Evolutionary conservation across 768 basidiomycete genomes (phyloP).

Genomic region (Phaeolepiota aurea): DNA sequence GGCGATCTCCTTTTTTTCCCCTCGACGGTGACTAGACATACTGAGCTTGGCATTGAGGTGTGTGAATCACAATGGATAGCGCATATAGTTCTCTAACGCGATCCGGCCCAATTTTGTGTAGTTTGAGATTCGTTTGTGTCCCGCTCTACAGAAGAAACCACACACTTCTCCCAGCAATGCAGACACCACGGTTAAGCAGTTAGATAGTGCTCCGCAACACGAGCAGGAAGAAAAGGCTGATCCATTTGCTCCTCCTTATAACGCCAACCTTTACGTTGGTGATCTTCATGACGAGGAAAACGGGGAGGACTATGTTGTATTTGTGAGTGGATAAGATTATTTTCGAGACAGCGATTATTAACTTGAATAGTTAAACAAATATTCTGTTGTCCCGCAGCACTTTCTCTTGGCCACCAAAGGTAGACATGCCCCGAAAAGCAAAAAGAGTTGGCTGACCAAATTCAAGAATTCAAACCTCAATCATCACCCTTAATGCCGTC

Average conservation of each 20-base stretch:
- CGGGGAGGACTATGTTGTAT: conserved; percentile 51
- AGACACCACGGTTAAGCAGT: conserved; percentile 15
- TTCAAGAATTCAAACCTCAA: conserved; percentile 66
- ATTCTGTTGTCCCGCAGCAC: conserved; percentile 74
- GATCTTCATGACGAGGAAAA: conserved; percentile 58
- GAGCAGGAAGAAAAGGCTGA: conserved; percentile 33
- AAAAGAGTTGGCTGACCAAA: background rate
- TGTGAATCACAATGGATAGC: conserved; percentile 9
- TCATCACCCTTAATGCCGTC: conserved; percentile 69
- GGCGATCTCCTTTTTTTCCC: conserved; percentile 75
- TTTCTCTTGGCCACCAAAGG: conserved; percentile 87
- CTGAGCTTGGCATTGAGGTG: conserved; percentile 62
- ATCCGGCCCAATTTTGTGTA: conserved; percentile 18
- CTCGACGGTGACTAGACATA: conserved; percentile 55
- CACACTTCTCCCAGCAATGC: conserved; percentile 34
- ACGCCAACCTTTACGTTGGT: conserved; percentile 65
- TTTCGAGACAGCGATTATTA: conserved; percentile 2
- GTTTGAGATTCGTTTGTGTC: conserved; percentile 85
- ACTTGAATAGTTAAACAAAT: conserved; percentile 68
- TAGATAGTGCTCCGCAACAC: conserved; percentile 10
- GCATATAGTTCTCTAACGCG: conserved; percentile 1
- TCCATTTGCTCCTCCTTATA: conserved; percentile 87
- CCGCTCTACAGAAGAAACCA: conserved; percentile 78
- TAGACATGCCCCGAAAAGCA: conserved; percentile 17
- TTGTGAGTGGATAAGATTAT: conserved; percentile 40